phyloP scores from a whole-genome alignment of 768 basidiomycete genomes.

The Lepiota venenata region DNA sequence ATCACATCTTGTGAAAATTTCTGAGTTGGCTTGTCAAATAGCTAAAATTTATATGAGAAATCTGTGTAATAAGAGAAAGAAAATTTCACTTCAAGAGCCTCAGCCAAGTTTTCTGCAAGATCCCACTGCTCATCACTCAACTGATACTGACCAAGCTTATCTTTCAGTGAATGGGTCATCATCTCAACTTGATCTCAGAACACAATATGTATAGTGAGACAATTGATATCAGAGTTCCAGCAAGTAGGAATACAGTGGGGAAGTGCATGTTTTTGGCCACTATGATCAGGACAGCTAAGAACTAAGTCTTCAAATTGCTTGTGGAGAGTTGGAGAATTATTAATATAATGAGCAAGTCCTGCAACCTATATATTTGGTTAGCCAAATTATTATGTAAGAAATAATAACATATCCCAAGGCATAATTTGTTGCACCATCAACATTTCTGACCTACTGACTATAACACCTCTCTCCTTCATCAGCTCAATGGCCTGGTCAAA shows the following conservation, averaged over 20 bases:
- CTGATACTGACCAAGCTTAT: too few relatives aligned
- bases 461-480: background rate
- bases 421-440: background rate
- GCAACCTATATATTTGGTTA: constrained; percentile 18
- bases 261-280: constrained; percentile 14
- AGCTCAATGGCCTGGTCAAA: background rate
- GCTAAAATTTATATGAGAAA: constrained; percentile 21
- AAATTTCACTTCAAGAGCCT: too few relatives aligned
- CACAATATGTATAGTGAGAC: constrained; percentile 19
- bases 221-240: constrained; percentile 24
- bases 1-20: constrained; percentile 20
- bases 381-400: background rate
- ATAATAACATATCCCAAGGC: background rate
- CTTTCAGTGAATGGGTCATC: too few relatives aligned
- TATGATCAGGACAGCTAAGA: background rate
- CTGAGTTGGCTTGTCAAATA: constrained; percentile 19
- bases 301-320: constrained; percentile 21
- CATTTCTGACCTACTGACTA: background rate
- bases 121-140: too few relatives aligned
- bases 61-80: too few relatives aligned
- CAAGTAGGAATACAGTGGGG: constrained; percentile 20
- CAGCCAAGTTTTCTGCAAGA: too few relatives aligned
- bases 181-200: too few relatives aligned
- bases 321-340: constrained; percentile 19
- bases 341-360: constrained; percentile 20